Percentiles rank a stretch among this genome's conserved stretches.
phyloP scores from a whole-genome alignment of 768 basidiomycete species.

The Russula virescens region DNA sequence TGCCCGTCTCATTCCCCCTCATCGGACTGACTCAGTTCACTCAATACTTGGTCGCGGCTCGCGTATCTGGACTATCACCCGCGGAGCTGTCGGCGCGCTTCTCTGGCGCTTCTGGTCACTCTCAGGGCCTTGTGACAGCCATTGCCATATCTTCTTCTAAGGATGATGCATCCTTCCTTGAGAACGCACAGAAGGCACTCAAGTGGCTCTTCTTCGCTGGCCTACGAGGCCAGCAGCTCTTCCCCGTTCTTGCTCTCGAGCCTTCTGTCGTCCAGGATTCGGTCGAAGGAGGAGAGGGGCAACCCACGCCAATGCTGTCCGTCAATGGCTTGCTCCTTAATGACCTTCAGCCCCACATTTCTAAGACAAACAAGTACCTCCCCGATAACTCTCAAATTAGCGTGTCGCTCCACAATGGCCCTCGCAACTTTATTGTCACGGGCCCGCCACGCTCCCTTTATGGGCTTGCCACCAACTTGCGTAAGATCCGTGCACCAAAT shows the following conservation, averaged over 20 bases:
- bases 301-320: slow-evolving; percentile 89
- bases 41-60: slow-evolving; percentile 82
- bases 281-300: slow-evolving; percentile 88
- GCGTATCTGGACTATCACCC: slow-evolving; percentile 68
- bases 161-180: slow-evolving; percentile 65
- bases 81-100: slow-evolving; percentile 73
- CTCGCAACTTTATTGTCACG: slow-evolving; percentile 86
- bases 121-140: slow-evolving; percentile 96
- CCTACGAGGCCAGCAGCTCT: slow-evolving; percentile 87
- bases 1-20: slow-evolving; percentile 91
- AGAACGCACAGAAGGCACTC: slow-evolving; percentile 77
- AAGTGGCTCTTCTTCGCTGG: slow-evolving; percentile 93
- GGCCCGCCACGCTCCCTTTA: slow-evolving; percentile 89
- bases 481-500: slow-evolving; percentile 82
- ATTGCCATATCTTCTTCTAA: slow-evolving; percentile 77
- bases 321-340: slow-evolving; percentile 75
- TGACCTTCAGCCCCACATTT: slow-evolving; percentile 75
- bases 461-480: slow-evolving; percentile 84
- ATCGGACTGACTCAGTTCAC: slow-evolving; percentile 95
- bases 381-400: slow-evolving; percentile 69
- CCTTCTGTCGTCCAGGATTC: slow-evolving; percentile 83
- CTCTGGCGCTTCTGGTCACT: slow-evolving; percentile 91
- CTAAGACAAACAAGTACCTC: slow-evolving; percentile 83
- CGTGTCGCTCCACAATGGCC: slow-evolving; percentile 90
- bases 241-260: slow-evolving; percentile 87